Conservation (phyloP, 257 asterid species). For the Oldenlandia corymbosa region DNA sequence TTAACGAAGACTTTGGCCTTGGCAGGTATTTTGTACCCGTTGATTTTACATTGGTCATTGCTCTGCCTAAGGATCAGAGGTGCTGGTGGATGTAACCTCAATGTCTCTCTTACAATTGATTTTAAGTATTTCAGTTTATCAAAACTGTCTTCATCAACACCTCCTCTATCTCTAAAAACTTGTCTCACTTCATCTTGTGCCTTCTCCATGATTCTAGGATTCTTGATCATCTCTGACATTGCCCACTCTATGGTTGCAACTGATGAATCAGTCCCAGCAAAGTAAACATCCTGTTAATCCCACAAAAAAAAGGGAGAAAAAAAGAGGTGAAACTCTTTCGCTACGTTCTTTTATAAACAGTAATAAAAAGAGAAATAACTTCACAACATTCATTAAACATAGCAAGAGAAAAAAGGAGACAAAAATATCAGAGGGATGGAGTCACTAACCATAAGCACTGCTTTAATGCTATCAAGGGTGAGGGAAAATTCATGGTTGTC, state of each 20-base stretch:
- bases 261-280: not conserved
- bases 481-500: conserved; percentile 12
- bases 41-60: not conserved
- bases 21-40: not conserved
- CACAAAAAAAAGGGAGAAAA: not conserved
- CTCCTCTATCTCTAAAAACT: not conserved
- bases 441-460: conserved; percentile 19
- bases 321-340: no score
- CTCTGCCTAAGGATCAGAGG: not conserved
- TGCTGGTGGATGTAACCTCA: not conserved
- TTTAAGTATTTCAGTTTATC: conserved; percentile 1
- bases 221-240: conserved; percentile 8
- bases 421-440: not conserved
- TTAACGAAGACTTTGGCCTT: not conserved
- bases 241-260: conserved; percentile 6
- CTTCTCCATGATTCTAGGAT: not conserved
- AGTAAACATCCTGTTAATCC: not conserved
- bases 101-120: conserved; percentile 5
- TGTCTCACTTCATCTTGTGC: conserved; percentile 1
- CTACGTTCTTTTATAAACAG: no score
- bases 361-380: no score
- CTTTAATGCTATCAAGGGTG: conserved; percentile 12
- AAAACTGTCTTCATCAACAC: not conserved
- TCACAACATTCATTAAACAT: no score
- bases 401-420: no score